A percentile compares a stretch with the other conserved stretches of the same genome.
Conservation (phyloP, 805 yeast genomes). For the Metschnikowia lochheadii region DNA sequence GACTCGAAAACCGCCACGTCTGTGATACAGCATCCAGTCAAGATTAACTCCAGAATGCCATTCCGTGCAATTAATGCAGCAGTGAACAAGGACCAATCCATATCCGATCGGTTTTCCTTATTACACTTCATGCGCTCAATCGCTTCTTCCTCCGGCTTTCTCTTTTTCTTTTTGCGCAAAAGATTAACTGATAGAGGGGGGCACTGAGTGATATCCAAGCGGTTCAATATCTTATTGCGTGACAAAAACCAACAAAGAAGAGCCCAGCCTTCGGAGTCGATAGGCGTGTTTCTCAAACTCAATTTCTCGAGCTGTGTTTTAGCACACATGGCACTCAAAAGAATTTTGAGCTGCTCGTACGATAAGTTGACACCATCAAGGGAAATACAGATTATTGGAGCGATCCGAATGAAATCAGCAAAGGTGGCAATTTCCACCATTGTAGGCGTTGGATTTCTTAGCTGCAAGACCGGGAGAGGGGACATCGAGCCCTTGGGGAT, state of each 20-base stretch:
- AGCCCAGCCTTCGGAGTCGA: slow-evolving; percentile 74
- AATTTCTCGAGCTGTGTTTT: slow-evolving; percentile 67
- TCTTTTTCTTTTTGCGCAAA: slow-evolving; percentile 35
- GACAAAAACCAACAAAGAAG: slow-evolving; percentile 70
- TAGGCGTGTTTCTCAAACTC: slow-evolving; percentile 72
- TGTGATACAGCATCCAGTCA: slow-evolving; percentile 70
- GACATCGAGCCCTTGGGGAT: slow-evolving; percentile 72
- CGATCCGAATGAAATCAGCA: slow-evolving; percentile 81
- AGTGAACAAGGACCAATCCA: slow-evolving; percentile 79
- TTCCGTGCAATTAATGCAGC: slow-evolving; percentile 65
- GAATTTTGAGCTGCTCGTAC: slow-evolving; percentile 67
- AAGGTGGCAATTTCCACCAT: slow-evolving; percentile 83
- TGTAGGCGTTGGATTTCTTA: slow-evolving; percentile 86
- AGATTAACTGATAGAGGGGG: slow-evolving; percentile 45
- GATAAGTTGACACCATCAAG: slow-evolving; percentile 78
- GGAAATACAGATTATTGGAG: slow-evolving; percentile 71
- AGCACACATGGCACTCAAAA: slow-evolving; percentile 66
- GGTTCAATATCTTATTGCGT: slow-evolving; percentile 52
- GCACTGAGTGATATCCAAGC: slow-evolving; percentile 70
- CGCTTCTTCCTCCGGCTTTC: slow-evolving; percentile 24
- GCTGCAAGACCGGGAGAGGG: slow-evolving; percentile 66
- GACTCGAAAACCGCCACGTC: slow-evolving; percentile 52
- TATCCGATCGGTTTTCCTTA: slow-evolving; percentile 57
- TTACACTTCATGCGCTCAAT: slow-evolving; percentile 44
- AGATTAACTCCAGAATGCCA: slow-evolving; percentile 72